Base-by-base conservation (phyloP, 306 rosid genomes). In the Vicia sativa region DNA sequence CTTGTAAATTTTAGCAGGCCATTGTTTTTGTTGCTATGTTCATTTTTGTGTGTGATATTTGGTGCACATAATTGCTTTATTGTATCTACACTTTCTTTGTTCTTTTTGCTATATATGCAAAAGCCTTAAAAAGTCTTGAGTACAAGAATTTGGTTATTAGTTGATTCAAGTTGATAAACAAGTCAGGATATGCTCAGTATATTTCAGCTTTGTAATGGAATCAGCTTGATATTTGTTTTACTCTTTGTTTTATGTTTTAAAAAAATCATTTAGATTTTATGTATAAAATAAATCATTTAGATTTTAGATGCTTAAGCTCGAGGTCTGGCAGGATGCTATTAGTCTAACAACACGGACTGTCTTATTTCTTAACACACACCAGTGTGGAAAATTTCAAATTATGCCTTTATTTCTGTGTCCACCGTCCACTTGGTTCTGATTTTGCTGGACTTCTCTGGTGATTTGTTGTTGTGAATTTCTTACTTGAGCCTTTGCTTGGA, bases 111-210 rank as follows among this genome's bases (percentile, higher is more conserved):
- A 38, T 18, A 49, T 52, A 19, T n/a, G 11, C 9, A 18, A 14
- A 58, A 56, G 19, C 48, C 59, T 49, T 14, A n/a, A 45, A 45
- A 19, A 31, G 38, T 57, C 38, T 49, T 0, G 26, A 54, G 11
- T 31, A 44, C 62, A 26, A 31, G 69, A 10, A 45, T 2, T 52
- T 41, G 75, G 71, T 43, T 26, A 23, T 15, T 31, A 29, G 53
- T 42, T 52, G 60, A 68, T 53, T 31, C 34, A 35, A 29, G 53
- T 31, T 52, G 66, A 68, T 53, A 44, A 43, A 35, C 25, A 52
- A 39, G 7, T 15, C 19, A 13, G 31, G 31, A 53, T 18, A 31
- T 0, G 49, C 65, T n/a, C 10, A 8, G 15, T 18, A 39, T 3
- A 52, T 28, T 41, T 23, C 58, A 41, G 43, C 16, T 68, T 19